phyloP scores from a whole-genome alignment of 768 basidiomycete species.

The Collybia sp. region DNA sequence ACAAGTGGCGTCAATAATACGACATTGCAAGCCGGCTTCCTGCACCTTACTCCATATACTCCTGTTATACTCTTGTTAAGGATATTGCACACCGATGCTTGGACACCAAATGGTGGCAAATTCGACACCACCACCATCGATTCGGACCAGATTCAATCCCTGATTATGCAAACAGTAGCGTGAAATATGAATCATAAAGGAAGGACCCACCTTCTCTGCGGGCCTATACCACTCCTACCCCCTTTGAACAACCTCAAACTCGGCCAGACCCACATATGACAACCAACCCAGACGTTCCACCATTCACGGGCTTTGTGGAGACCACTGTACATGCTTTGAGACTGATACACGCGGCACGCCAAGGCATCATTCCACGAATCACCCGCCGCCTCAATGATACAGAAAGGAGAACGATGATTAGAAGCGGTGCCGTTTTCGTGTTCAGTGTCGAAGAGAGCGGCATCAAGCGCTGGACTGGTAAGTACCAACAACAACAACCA shows the following conservation, averaged over 20 bases:
- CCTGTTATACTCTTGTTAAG: slow-evolving; percentile 31
- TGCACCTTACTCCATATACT: slow-evolving; percentile 27
- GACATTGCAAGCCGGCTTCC: slow-evolving; percentile 36
- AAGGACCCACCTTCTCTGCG: slow-evolving; percentile 34
- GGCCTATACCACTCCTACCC: slow-evolving; percentile 35
- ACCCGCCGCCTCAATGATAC: slow-evolving; percentile 81
- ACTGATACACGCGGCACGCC: slow-evolving; percentile 76
- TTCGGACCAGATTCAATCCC: slow-evolving; percentile 29
- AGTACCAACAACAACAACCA: slow-evolving; percentile 10
- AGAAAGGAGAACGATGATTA: slow-evolving; percentile 65
- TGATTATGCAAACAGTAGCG: slow-evolving; percentile 33
- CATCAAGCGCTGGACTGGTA: slow-evolving; percentile 84
- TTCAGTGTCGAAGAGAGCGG: slow-evolving; percentile 88
- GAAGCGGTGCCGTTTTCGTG: slow-evolving; percentile 73
- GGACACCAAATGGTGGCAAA: slow-evolving; percentile 21
- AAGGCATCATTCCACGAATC: slow-evolving; percentile 76
- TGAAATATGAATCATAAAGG: slow-evolving; percentile 39
- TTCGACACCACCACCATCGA: slow-evolving; percentile 29
- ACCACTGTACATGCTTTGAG: slow-evolving; percentile 79
- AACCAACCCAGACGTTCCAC: slow-evolving; percentile 53
- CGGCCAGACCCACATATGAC: slow-evolving; percentile 34
- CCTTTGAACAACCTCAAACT: slow-evolving; percentile 58
- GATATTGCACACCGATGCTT: slow-evolving; percentile 33
- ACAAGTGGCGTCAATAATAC: slow-evolving; percentile 39
- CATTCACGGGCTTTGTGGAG: slow-evolving; percentile 78